Conservation (phyloP, 306 rosid species). For the Medicago truncatula region DNA sequence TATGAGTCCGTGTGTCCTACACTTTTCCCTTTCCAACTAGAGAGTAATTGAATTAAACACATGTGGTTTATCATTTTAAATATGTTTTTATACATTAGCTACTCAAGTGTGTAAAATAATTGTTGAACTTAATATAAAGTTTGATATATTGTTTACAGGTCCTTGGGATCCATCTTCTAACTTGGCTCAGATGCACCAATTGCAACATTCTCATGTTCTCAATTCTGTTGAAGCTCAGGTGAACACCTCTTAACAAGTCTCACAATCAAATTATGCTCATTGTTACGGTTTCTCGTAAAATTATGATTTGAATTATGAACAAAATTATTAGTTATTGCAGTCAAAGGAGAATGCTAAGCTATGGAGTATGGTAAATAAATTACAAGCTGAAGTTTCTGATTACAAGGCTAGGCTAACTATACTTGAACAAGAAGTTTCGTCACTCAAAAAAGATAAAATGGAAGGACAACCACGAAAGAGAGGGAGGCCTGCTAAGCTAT, state of each 20-base stretch:
- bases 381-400: not conserved
- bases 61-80: too few species aligned
- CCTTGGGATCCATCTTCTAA: constrained; percentile 51
- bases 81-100: not conserved
- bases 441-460: not conserved
- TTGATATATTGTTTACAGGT: constrained; percentile 49
- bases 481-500: not conserved
- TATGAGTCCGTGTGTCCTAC: not conserved
- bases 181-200: constrained; percentile 59
- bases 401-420: not conserved
- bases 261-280: constrained; percentile 7
- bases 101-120: not conserved
- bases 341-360: not conserved
- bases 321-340: not conserved
- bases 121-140: constrained; percentile 15
- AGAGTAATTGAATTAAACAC: not conserved
- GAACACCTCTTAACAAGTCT: not conserved
- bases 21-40: not conserved
- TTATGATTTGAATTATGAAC: constrained; percentile 18
- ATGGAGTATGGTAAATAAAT: not conserved
- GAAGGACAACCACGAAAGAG: not conserved
- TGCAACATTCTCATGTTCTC: constrained; percentile 43
- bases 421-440: not conserved
- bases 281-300: not conserved
- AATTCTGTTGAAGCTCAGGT: constrained; percentile 59